These are phyloP conservation scores for Cyclostephanos tholiformis DNA, from an alignment of 108 stramenopile species.

Conservation along the genomic window DNA sequence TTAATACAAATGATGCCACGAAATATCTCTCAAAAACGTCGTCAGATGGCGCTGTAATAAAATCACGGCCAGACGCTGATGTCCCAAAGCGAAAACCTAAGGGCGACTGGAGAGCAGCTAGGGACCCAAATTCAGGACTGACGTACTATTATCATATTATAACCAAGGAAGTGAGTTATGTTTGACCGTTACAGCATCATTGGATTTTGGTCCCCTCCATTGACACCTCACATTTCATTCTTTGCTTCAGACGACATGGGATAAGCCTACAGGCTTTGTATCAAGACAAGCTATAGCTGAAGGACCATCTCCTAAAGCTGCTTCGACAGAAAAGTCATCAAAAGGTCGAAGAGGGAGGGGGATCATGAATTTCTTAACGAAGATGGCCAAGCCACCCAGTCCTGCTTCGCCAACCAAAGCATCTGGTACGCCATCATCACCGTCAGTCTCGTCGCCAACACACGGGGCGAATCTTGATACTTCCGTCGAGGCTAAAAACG, in stretches of 20 bases:
- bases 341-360: slow-evolving; percentile 10
- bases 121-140: slow-evolving; percentile 59
- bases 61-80: not conserved
- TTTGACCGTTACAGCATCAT: not conserved
- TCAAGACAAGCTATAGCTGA: slow-evolving; percentile 16
- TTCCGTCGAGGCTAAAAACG: not conserved
- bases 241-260: slow-evolving; percentile 42
- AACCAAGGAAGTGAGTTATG: slow-evolving; percentile 67
- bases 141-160: slow-evolving; percentile 77
- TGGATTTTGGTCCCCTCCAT: not conserved
- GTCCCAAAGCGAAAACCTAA: slow-evolving; percentile 32
- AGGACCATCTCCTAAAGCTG: not conserved
- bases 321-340: slow-evolving; percentile 7
- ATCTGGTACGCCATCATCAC: not conserved
- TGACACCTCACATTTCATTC: not conserved
- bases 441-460: too few species aligned
- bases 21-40: slow-evolving; percentile 5
- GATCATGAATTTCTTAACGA: slow-evolving; percentile 11
- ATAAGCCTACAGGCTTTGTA: slow-evolving; percentile 32
- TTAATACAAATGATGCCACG: slow-evolving; percentile 1
- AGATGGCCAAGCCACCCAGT: slow-evolving; percentile 5
- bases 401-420: slow-evolving; percentile 1
- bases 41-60: not conserved
- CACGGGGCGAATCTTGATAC: not conserved
- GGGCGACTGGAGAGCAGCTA: slow-evolving; percentile 65